A percentile compares a stretch with the other conserved stretches of the same genome.
Evolutionary conservation across 805 yeast genomes (phyloP).

Genomic region (Pichia occidentalis): DNA sequence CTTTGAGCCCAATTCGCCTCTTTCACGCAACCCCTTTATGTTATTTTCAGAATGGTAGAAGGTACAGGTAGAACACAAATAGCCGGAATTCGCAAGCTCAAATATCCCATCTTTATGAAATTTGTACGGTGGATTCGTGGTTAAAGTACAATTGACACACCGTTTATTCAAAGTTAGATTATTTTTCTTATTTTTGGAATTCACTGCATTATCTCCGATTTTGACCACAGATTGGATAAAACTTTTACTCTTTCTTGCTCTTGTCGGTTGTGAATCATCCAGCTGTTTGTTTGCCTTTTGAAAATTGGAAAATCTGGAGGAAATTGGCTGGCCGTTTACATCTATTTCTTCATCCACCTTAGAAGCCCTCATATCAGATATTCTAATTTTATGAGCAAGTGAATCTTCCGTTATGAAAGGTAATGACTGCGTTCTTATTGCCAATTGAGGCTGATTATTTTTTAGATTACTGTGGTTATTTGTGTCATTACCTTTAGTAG

Average conservation of each 20-base stretch:
- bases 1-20: slow-evolving; percentile 29
- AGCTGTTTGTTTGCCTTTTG: slow-evolving; percentile 20
- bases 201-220: slow-evolving; percentile 20
- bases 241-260: slow-evolving; percentile 28
- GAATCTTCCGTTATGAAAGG: slow-evolving; percentile 29
- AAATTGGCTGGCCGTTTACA: slow-evolving; percentile 23
- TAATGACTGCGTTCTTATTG: slow-evolving; percentile 32
- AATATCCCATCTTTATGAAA: slow-evolving; percentile 30
- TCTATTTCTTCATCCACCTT: slow-evolving; percentile 15
- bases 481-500: not conserved
- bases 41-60: slow-evolving; percentile 21
- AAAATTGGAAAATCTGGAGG: slow-evolving; percentile 28
- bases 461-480: not conserved
- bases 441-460: slow-evolving; percentile 23
- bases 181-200: slow-evolving; percentile 1
- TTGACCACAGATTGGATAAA: slow-evolving; percentile 28
- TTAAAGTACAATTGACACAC: slow-evolving; percentile 30
- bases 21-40: slow-evolving; percentile 21
- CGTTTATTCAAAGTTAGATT: slow-evolving; percentile 17
- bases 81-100: slow-evolving; percentile 31
- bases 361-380: slow-evolving; percentile 23
- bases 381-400: slow-evolving; percentile 28
- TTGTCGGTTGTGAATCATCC: slow-evolving; percentile 22
- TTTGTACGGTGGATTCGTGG: slow-evolving; percentile 27
- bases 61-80: slow-evolving; percentile 28